phyloP scores from a whole-genome alignment of 1,139 yeast genomes.

The Geotrichum aggregatum region DNA sequence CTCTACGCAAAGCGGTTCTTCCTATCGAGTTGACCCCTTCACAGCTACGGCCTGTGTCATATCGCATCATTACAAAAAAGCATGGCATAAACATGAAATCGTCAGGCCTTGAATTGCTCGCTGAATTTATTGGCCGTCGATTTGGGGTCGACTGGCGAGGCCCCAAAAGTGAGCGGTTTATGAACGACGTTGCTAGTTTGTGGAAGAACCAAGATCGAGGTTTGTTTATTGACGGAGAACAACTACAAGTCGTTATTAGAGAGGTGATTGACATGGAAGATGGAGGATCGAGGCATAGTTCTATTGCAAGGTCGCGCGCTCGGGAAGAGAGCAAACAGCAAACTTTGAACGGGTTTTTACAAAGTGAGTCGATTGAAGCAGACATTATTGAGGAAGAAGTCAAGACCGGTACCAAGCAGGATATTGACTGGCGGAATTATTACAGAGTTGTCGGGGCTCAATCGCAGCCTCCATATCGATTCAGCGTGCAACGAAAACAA shows the following conservation, averaged over 20 bases:
- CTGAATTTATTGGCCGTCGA: conserved; percentile 65
- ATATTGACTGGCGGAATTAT: conserved; percentile 63
- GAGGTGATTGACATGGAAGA: conserved; percentile 41
- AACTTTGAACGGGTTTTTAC: not conserved
- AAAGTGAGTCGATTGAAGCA: not conserved
- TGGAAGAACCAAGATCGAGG: conserved; percentile 94
- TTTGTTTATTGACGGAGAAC: conserved; percentile 71
- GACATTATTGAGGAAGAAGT: not conserved
- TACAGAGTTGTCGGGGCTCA: conserved; percentile 63
- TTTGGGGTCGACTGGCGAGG: conserved; percentile 89
- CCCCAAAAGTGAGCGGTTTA: conserved; percentile 56
- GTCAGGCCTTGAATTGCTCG: conserved; percentile 68
- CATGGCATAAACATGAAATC: conserved; percentile 88
- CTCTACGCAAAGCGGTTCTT: conserved; percentile 39
- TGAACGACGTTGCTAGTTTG: conserved; percentile 72
- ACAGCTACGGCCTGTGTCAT: conserved; percentile 84
- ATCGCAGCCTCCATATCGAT: conserved; percentile 61
- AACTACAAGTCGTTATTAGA: conserved; percentile 58
- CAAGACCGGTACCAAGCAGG: not conserved
- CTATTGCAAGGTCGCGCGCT: not conserved
- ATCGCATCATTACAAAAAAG: conserved; percentile 81
- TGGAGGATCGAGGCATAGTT: conserved; percentile 2
- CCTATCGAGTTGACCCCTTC: conserved; percentile 77
- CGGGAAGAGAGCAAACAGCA: not conserved
- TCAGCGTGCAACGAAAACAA: conserved; percentile 63